Conservation (phyloP, 2,329 filamentous ascomycete species). For the Calcarisporium arbuscula region DNA sequence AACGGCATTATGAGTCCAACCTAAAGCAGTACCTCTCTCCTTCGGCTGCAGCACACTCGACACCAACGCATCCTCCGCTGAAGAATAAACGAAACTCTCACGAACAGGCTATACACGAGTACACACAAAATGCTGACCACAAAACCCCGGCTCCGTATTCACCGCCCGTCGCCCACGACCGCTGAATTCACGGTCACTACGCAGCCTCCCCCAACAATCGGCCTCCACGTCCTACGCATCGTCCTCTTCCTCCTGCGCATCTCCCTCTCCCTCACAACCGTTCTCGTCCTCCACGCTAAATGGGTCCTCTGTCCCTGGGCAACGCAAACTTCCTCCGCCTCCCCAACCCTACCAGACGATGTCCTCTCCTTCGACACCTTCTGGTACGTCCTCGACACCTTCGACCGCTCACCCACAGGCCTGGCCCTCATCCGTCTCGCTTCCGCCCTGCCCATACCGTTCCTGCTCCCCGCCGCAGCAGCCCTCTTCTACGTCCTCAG, state of each 20-base stretch:
- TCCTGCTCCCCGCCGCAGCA: conserved; percentile 31
- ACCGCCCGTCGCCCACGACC: conserved; percentile 78
- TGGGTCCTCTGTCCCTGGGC: conserved; percentile 25
- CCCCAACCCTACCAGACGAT: conserved; percentile 9
- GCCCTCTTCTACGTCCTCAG: conserved; percentile 37
- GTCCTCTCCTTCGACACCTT: conserved; percentile 16
- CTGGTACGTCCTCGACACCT: conserved; percentile 17
- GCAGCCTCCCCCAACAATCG: conserved; percentile 47
- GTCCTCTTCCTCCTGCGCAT: conserved; percentile 38
- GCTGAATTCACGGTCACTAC: conserved; percentile 89
- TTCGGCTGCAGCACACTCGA: too few relatives aligned
- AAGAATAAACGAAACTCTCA: not conserved
- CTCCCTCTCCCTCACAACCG: conserved; percentile 32
- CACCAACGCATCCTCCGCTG: too few relatives aligned
- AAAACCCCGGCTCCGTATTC: conserved; percentile 52
- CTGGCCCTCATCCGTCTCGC: conserved; percentile 25
- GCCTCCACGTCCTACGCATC: conserved; percentile 39
- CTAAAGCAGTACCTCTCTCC: too few relatives aligned
- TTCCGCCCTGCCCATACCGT: conserved; percentile 27
- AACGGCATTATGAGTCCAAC: too few relatives aligned
- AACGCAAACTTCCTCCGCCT: too few relatives aligned
- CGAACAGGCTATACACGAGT: conserved; percentile 4
- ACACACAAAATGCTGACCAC: conserved; percentile 61
- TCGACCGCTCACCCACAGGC: conserved; percentile 26
- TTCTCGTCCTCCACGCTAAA: conserved; percentile 45